phyloP scores from a whole-genome alignment of 2,329 filamentous ascomycete genomes.

The Raffaelea arxii region DNA sequence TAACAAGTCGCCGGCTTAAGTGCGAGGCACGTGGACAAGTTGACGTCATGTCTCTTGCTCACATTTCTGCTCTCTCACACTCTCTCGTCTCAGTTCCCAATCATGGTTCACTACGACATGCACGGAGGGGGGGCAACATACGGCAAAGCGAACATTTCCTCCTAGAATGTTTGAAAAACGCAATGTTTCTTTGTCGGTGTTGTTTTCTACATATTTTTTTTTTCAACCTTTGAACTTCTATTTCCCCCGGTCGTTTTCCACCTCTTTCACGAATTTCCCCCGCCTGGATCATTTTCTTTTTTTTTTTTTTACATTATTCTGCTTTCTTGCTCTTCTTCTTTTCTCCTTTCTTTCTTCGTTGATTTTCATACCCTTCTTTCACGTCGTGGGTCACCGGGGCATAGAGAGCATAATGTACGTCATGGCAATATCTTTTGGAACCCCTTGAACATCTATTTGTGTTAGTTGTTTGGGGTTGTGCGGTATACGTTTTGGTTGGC shows the following conservation, averaged over 20 bases:
- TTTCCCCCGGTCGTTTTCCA: constrained; percentile 10
- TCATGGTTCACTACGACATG: too few species aligned
- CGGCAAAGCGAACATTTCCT: too few species aligned
- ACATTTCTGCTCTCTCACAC: too few species aligned
- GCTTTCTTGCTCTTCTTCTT: not conserved
- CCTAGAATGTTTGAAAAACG: not conserved
- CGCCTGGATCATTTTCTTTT: constrained; percentile 10
- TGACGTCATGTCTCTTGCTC: too few species aligned
- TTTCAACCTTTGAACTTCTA: not conserved
- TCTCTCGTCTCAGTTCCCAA: too few species aligned
- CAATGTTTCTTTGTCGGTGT: too few species aligned
- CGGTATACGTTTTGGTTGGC: constrained; percentile 10
- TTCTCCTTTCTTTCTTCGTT: constrained; percentile 1
- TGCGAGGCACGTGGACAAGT: too few species aligned
- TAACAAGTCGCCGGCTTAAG: constrained; percentile 51
- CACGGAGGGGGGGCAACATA: too few species aligned
- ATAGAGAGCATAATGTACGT: constrained; percentile 4
- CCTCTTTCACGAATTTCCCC: constrained; percentile 11
- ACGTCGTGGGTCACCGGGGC: not conserved
- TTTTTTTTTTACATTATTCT: constrained; percentile 2
- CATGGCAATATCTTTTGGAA: constrained; percentile 5
- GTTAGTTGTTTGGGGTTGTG: constrained; percentile 4
- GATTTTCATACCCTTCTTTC: constrained; percentile 3
- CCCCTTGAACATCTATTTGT: constrained; percentile 1
- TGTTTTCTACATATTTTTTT: constrained; percentile 11